These are phyloP conservation scores for Penicillium longicatenatum DNA, from an alignment of 495 filamentous ascomycete species.

Conservation along the genomic window DNA sequence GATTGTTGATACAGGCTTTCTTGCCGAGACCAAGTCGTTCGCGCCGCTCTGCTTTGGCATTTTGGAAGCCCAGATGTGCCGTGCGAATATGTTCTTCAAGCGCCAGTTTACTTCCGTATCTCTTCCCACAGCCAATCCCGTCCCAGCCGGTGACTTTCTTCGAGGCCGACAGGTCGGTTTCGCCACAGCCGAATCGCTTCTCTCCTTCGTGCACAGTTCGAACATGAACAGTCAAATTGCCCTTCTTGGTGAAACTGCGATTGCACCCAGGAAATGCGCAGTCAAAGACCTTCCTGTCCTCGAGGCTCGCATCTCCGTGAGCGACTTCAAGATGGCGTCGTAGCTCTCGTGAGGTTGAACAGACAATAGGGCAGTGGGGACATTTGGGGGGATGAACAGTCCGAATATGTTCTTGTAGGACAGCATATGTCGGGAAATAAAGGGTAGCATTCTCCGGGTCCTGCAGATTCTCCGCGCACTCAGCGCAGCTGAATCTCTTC, in stretches of 20 bases:
- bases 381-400: slow-evolving; percentile 74
- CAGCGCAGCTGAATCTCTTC: slow-evolving; percentile 68
- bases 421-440: slow-evolving; percentile 66
- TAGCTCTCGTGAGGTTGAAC: slow-evolving; percentile 59
- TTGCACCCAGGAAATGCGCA: slow-evolving; percentile 68
- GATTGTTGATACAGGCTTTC: slow-evolving; percentile 15
- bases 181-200: slow-evolving; percentile 71
- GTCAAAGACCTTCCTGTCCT: slow-evolving; percentile 60
- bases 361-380: slow-evolving; percentile 66
- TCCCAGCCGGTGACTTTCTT: slow-evolving; percentile 67
- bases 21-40: slow-evolving; percentile 37
- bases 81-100: slow-evolving; percentile 82
- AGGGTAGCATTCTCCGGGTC: slow-evolving; percentile 16
- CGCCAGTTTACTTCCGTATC: slow-evolving; percentile 68
- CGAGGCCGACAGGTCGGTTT: slow-evolving; percentile 57
- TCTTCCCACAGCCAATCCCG: slow-evolving; percentile 66
- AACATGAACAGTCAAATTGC: slow-evolving; percentile 79
- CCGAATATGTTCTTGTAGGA: slow-evolving; percentile 71
- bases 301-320: slow-evolving; percentile 62
- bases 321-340: slow-evolving; percentile 69
- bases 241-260: slow-evolving; percentile 72
- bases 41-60: slow-evolving; percentile 46
- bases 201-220: slow-evolving; percentile 71
- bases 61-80: slow-evolving; percentile 63
- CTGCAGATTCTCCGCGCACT: slow-evolving; percentile 53